phyloP scores from a whole-genome alignment of 176 grass and related monocot genomes.

The Oryza longistaminata region DNA sequence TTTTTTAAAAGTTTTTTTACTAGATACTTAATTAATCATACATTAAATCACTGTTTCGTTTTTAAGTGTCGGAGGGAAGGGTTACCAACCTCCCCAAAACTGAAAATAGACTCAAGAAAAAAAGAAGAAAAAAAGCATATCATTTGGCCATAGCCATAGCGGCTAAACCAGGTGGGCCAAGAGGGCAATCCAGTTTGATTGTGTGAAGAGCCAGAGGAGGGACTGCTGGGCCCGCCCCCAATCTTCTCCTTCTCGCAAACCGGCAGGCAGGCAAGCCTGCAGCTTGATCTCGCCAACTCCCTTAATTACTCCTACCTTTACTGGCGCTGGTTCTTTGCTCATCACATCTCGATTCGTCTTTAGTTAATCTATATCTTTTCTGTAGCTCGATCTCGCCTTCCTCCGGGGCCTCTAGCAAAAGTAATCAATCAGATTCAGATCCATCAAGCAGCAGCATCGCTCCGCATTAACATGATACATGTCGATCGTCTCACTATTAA shows the following conservation, averaged over 20 bases:
- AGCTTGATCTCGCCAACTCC: background rate
- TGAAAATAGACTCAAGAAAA: no score
- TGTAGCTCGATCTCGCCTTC: background rate
- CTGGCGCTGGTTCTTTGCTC: slow-evolving; percentile 8
- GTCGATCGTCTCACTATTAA: slow-evolving; percentile 37
- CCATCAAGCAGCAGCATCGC: background rate
- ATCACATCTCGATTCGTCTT: background rate
- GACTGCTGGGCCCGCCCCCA: background rate
- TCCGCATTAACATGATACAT: background rate
- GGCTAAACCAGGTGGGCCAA: background rate
- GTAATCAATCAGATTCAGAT: background rate
- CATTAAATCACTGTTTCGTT: no score
- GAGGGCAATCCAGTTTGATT: background rate
- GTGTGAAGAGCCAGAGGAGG: background rate
- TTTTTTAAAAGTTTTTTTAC: no score
- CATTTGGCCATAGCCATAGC: background rate
- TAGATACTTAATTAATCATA: no score
- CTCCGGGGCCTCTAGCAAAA: background rate
- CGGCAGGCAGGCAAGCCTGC: background rate
- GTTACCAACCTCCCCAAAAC: no score
- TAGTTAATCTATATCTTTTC: background rate
- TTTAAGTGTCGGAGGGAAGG: no score
- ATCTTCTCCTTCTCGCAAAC: background rate
- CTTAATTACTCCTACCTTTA: slow-evolving; percentile 1
- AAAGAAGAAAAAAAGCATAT: no score